Base-by-base conservation (phyloP, 257 asterid genomes). In the Salvia hispanica region DNA sequence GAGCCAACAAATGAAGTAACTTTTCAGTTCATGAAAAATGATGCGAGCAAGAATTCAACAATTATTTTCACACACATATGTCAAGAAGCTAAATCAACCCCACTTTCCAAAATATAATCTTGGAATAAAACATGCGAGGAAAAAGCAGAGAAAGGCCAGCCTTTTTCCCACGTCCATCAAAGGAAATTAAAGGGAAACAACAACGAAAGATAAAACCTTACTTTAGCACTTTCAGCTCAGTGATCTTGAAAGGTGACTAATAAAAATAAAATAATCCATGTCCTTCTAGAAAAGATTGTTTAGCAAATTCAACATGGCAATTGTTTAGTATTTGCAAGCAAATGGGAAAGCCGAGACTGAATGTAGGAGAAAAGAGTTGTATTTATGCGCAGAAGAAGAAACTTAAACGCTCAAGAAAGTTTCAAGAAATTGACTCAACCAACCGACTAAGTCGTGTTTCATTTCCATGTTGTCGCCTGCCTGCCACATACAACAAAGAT, bases 301-400 rank as follows among this genome's bases (percentile, higher is more conserved):
- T 18, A 18, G 21, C 31, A 57, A 5, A 57, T 33, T 6, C 2
- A 15, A 34, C 31, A 12, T 7, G 64, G 48, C 12, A 62, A 21
- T 62, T 9, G 25, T 62, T 42, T 44, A 44, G 67, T 11, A 43
- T 43, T 13, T 12, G 36, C 67, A 21, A 62, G 25, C 54, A 62
- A 62, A 44, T 62, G 67, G 54, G 55, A 44, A 62, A 12, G 67
- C 12, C 67, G 13, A 25, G 54, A 40, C 66, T 61, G 13, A 14
- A 7, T 14, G 55, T 6, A 9, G 55, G 4, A 48, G 31, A 25
- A 25, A 25, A 39, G 9, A 1, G 10, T 34, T 34, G 39, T 34
- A 34, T 34, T 34, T 34, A 34, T 34, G 6, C 39, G 39, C 0
- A 34, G 39, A 34, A 2, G 43, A 7, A 5, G 9, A 7, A 39